Evolutionary conservation across 345 rosid genomes (phyloP), one percentile per base, ranked within the genome.

Genomic region (Cochlearia excelsa): DNA sequence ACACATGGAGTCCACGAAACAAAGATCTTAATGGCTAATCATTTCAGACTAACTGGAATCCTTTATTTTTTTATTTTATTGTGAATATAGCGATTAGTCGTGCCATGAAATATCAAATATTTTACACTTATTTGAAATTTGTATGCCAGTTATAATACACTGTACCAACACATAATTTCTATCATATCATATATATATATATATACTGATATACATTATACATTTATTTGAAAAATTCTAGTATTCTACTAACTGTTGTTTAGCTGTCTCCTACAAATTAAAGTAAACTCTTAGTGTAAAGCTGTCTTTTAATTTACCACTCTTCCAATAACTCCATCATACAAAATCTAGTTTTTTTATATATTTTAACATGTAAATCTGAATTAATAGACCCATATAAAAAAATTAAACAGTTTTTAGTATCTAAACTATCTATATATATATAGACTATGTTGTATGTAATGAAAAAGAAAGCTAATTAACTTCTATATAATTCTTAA

Each of bases 1-100:
- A 26, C 66, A 41, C 31, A 54, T 41, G 57, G 68, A 54, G 41
- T 47, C 57, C 68, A 69, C 57, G 68, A 69, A 55, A 37, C 58
- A 61, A 61, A 61, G 46, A 61, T 61, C 27, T 54, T 41, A 40
- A 47, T 69, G 51, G 67, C 40, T 38, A 40, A 39, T 6, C 30
- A 33, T 3, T 23, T 51, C 4, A 54, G 48, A 16, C 9, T 30
- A 50, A 5, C 35, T 30, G 41, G 23, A 16, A 16, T 16, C 33
- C 1, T 2, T 39, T 28, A 3, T 26, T 4, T 8, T 23, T 38
- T 50, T 11, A 3, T 51, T 37, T n/a, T 30, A 44, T 68, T 68
- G 45, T 11, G 23, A 16, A 16, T 31, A 4, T 34, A 54, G 51
- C 46, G 35, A 5, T 29, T 16, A 61, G 53, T 69, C 63, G 74